phyloP scores from a whole-genome alignment of 2,329 filamentous ascomycete species.

The Allantophomopsis cytisporea region DNA sequence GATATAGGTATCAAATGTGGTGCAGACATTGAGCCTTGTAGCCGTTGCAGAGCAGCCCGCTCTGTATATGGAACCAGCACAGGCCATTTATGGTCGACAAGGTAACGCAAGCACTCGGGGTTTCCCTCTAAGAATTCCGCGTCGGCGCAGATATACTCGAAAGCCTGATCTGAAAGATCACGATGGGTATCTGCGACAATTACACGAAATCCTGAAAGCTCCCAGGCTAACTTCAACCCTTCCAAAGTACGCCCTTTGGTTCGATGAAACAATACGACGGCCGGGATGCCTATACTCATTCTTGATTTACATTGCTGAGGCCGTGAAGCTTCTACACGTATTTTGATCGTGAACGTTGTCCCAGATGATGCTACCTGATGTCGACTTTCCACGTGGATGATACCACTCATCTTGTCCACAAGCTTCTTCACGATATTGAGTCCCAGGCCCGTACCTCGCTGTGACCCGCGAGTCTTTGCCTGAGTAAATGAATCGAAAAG shows the following conservation, averaged over 20 bases:
- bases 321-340: conserved; percentile 5
- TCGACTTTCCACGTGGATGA: conserved; percentile 16
- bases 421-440: conserved; percentile 18
- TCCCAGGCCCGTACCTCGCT: conserved; percentile 14
- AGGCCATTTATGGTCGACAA: conserved; percentile 9
- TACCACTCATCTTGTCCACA: conserved; percentile 16
- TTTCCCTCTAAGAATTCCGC: conserved; percentile 9
- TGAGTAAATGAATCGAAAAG: conserved; percentile 18
- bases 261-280: conserved; percentile 7
- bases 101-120: conserved; percentile 6
- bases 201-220: conserved; percentile 10
- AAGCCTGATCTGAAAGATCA: conserved; percentile 8
- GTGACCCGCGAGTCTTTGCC: conserved; percentile 13
- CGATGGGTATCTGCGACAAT: conserved; percentile 5
- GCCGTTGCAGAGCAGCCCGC: conserved; percentile 9
- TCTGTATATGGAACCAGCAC: conserved; percentile 15
- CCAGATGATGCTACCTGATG: conserved; percentile 5
- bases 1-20: conserved; percentile 12
- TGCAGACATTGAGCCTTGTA: conserved; percentile 7
- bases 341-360: conserved; percentile 9
- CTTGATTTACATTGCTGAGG: background rate
- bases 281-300: background rate
- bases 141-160: conserved; percentile 15
- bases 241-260: conserved; percentile 7
- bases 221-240: conserved; percentile 14